Percentiles rank a stretch among this genome's conserved stretches.
phyloP scores from a whole-genome alignment of 345 rosid genomes.

The Rubroshorea leprosula region DNA sequence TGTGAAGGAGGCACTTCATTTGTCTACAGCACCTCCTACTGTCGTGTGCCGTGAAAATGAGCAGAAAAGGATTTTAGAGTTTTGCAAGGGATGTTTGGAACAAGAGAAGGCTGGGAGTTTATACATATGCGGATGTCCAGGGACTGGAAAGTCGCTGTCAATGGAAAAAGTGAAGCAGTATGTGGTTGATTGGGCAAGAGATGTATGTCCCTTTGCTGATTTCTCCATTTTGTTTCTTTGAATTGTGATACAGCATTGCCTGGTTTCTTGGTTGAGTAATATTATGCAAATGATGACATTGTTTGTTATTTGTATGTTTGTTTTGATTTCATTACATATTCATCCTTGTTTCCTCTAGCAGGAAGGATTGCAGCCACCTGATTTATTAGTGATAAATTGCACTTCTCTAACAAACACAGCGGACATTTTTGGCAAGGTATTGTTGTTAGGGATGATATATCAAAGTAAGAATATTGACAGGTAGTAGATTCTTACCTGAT shows the following conservation, averaged over 20 bases:
- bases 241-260: background rate
- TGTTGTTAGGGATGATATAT: background rate
- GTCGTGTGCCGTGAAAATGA: constrained; percentile 79
- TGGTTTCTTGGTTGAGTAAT: too few species aligned
- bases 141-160: constrained; percentile 81
- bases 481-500: constrained; percentile 16
- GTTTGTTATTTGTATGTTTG: too few species aligned
- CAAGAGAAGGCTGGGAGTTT: constrained; percentile 69
- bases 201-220: constrained; percentile 31
- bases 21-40: constrained; percentile 55
- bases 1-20: constrained; percentile 46
- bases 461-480: background rate
- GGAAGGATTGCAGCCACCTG: constrained; percentile 47
- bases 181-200: constrained; percentile 53
- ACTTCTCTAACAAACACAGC: constrained; percentile 60
- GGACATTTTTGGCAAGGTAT: constrained; percentile 77
- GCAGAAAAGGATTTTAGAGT: constrained; percentile 54
- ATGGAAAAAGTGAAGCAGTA: constrained; percentile 59
- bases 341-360: constrained; percentile 18
- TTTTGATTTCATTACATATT: too few species aligned
- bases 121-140: constrained; percentile 79
- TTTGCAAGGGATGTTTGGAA: constrained; percentile 52
- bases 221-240: background rate
- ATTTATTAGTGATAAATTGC: constrained; percentile 56
- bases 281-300: too few species aligned